These are phyloP conservation scores for Exserohilum turcica DNA, from an alignment of 2,329 filamentous ascomycete species.

Conservation along the genomic window DNA sequence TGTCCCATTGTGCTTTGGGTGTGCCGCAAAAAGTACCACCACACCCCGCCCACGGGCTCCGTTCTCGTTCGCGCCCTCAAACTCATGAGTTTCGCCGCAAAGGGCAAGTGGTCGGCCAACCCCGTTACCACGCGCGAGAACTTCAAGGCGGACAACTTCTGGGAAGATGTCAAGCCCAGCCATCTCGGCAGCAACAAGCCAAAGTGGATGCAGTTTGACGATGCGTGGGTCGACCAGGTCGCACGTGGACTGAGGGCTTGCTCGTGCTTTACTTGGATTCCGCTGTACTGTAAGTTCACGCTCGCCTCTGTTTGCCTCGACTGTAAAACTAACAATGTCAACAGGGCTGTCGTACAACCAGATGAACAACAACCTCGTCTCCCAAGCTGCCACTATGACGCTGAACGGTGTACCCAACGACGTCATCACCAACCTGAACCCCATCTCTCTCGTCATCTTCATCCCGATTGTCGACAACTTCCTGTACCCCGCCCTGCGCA, in stretches of 20 bases:
- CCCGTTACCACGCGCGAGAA: conserved; percentile 64
- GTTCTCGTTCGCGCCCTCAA: conserved; percentile 70
- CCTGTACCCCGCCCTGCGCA: conserved; percentile 58
- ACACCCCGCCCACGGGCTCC: conserved; percentile 71
- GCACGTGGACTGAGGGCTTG: conserved; percentile 47
- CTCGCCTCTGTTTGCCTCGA: not conserved
- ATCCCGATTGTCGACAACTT: conserved; percentile 60
- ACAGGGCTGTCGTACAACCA: conserved; percentile 57
- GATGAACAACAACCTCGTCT: conserved; percentile 61
- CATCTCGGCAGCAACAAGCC: conserved; percentile 63
- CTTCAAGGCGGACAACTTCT: conserved; percentile 64
- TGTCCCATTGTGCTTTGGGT: conserved; percentile 66
- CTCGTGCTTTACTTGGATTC: conserved; percentile 60
- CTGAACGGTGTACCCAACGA: conserved; percentile 62
- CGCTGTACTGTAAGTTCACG: conserved; percentile 42
- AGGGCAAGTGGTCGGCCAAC: conserved; percentile 67
- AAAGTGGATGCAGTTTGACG: conserved; percentile 80
- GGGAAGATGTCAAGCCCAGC: conserved; percentile 72
- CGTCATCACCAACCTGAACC: conserved; percentile 61
- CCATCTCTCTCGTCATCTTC: conserved; percentile 59
- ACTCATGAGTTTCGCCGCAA: conserved; percentile 65
- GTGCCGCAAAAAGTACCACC: conserved; percentile 66
- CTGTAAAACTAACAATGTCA: not conserved
- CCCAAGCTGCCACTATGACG: conserved; percentile 60
- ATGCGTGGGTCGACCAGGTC: conserved; percentile 73